Evolutionary conservation across 2,329 filamentous ascomycete species (phyloP).

Genomic region (Penicillium janthinellum): DNA sequence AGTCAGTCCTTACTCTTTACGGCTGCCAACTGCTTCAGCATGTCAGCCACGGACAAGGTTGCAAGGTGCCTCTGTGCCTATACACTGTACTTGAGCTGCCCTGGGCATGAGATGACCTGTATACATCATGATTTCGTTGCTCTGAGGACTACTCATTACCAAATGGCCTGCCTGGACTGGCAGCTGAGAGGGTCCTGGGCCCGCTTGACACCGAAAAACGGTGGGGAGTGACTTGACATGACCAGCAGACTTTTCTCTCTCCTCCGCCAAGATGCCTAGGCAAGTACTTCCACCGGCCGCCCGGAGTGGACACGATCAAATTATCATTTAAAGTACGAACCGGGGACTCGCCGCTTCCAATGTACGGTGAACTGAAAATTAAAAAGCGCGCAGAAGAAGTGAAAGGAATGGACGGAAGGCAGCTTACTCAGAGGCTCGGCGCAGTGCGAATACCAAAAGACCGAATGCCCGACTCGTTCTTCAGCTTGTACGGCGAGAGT

Average conservation of each 20-base stretch:
- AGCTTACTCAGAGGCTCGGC: neutral
- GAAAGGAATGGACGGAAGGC: neutral
- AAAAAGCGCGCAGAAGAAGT: neutral
- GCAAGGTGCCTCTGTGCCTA: neutral
- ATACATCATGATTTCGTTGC: neutral
- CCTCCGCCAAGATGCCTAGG: neutral
- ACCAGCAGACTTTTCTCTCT: conserved; percentile 8
- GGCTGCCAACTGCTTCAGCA: neutral
- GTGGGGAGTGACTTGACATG: neutral
- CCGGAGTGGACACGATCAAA: neutral
- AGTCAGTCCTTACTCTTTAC: neutral
- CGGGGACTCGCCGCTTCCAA: neutral
- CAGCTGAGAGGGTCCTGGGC: neutral
- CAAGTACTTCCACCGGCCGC: neutral
- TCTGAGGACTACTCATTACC: neutral
- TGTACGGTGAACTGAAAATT: neutral
- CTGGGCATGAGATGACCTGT: neutral
- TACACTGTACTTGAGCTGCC: neutral
- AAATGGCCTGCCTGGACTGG: neutral
- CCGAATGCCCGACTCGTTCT: neutral
- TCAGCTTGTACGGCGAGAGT: neutral
- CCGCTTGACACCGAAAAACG: neutral
- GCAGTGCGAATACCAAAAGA: neutral
- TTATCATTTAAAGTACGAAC: neutral
- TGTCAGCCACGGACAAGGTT: neutral